phyloP scores from a whole-genome alignment of 1,284 basidiomycete genomes.

The Ganoderma leucocontextum region DNA sequence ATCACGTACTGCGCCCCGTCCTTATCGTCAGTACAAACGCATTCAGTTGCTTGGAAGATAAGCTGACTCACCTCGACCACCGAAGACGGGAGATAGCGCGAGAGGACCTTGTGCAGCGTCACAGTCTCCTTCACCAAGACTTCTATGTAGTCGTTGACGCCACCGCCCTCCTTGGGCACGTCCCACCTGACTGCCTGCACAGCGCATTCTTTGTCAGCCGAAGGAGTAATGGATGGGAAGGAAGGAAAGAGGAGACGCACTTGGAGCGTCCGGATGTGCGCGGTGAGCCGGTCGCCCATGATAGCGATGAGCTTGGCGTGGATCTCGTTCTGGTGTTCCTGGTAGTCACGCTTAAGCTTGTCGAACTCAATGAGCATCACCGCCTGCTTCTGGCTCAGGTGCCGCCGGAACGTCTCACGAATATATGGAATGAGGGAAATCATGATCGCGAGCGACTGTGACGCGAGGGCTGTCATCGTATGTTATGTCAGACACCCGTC shows the following conservation, averaged over 20 bases:
- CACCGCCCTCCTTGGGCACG: constrained; percentile 58
- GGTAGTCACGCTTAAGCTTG: constrained; percentile 97
- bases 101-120: constrained; percentile 95
- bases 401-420: constrained; percentile 92
- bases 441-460: constrained; percentile 94
- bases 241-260: constrained; percentile 55
- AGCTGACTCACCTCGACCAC: constrained; percentile 76
- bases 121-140: constrained; percentile 95
- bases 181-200: constrained; percentile 81
- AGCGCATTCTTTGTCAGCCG: constrained; percentile 5
- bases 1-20: constrained; percentile 75
- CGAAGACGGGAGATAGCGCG: constrained; percentile 82
- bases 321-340: constrained; percentile 99
- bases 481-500: constrained; percentile 18
- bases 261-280: constrained; percentile 85
- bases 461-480: constrained; percentile 81
- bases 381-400: constrained; percentile 91
- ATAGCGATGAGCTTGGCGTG: constrained; percentile 98
- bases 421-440: constrained; percentile 97
- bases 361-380: constrained; percentile 99
- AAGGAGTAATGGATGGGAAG: not conserved
- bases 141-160: constrained; percentile 87
- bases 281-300: constrained; percentile 94
- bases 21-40: not conserved
- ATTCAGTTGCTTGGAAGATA: constrained; percentile 13